A percentile compares a stretch with the other conserved stretches of the same genome.
Conservation (phyloP, 2,329 filamentous ascomycete genomes). For the Myotisia sp. region DNA sequence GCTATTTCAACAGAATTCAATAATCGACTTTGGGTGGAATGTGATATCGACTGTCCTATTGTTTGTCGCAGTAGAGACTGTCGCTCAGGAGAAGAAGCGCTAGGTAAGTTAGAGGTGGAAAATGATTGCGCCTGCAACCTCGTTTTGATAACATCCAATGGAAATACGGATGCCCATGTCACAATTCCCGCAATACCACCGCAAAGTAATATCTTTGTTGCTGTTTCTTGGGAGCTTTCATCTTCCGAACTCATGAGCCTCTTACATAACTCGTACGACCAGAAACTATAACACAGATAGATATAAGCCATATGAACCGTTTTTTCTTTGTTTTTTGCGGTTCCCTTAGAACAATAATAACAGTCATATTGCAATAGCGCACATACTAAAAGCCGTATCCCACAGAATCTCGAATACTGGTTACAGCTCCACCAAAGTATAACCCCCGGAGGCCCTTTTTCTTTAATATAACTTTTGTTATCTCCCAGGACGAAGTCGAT, state of each 20-base stretch:
- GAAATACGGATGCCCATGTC: conserved; percentile 84
- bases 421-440: conserved; percentile 69
- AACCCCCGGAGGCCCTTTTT: conserved; percentile 52
- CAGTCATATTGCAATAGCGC: too few species aligned
- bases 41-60: background rate
- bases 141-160: conserved; percentile 84
- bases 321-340: too few species aligned
- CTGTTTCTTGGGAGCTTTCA: conserved; percentile 36
- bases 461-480: conserved; percentile 48
- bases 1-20: conserved; percentile 50
- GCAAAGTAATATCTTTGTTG: conserved; percentile 58
- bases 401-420: conserved; percentile 67
- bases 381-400: conserved; percentile 87
- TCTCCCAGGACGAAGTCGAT: conserved; percentile 43
- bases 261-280: conserved; percentile 70
- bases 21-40: conserved; percentile 11
- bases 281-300: conserved; percentile 44
- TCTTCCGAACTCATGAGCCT: conserved; percentile 37
- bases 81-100: conserved; percentile 12
- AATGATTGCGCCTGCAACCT: conserved; percentile 61
- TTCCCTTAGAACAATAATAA: too few species aligned
- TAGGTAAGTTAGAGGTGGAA: background rate
- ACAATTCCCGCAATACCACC: conserved; percentile 76
- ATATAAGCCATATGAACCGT: too few species aligned
- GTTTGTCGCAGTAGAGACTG: conserved; percentile 15